These are phyloP conservation scores for Penicillium ucsense DNA, from an alignment of 495 filamentous ascomycete genomes.

Conservation along the genomic window DNA sequence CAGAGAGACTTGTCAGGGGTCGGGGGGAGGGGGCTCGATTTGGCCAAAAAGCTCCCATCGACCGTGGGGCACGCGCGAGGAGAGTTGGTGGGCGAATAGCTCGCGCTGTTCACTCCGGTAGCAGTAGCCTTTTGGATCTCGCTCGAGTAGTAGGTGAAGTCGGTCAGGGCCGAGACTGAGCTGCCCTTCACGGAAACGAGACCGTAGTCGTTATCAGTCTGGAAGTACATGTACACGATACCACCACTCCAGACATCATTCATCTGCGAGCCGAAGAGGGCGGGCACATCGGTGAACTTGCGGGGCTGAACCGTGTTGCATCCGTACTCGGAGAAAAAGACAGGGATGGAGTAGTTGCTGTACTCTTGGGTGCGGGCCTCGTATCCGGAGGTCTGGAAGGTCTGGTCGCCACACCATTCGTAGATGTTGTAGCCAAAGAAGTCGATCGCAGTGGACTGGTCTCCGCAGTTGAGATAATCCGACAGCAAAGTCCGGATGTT, in stretches of 20 bases:
- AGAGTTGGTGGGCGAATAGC: constrained; percentile 68
- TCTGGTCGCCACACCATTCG: constrained; percentile 88
- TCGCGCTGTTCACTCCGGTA: constrained; percentile 47
- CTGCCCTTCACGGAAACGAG: constrained; percentile 55
- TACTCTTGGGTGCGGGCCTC: constrained; percentile 74
- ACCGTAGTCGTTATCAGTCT: constrained; percentile 87
- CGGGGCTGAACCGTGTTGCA: constrained; percentile 76
- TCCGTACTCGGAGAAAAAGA: constrained; percentile 98
- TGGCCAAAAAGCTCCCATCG: constrained; percentile 57
- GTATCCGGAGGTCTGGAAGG: constrained; percentile 65
- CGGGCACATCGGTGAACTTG: constrained; percentile 72
- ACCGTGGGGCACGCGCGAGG: constrained; percentile 61
- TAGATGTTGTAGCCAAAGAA: constrained; percentile 99
- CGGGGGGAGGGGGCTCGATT: constrained; percentile 64
- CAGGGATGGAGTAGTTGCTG: constrained; percentile 75
- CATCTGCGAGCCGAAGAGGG: constrained; percentile 81
- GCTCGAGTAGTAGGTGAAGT: constrained; percentile 66
- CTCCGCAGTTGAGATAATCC: constrained; percentile 88
- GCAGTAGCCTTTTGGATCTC: constrained; percentile 62
- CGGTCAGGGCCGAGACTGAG: constrained; percentile 49
- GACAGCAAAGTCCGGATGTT: constrained; percentile 68
- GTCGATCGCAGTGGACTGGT: constrained; percentile 60
- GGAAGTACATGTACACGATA: constrained; percentile 97
- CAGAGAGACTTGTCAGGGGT: constrained; percentile 72
- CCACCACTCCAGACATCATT: constrained; percentile 81